Percentiles rank a stretch among this genome's conserved stretches.
These are phyloP conservation scores for Condylostoma magnum DNA, from an alignment of 169 alveolate species.

Conservation along the genomic window DNA sequence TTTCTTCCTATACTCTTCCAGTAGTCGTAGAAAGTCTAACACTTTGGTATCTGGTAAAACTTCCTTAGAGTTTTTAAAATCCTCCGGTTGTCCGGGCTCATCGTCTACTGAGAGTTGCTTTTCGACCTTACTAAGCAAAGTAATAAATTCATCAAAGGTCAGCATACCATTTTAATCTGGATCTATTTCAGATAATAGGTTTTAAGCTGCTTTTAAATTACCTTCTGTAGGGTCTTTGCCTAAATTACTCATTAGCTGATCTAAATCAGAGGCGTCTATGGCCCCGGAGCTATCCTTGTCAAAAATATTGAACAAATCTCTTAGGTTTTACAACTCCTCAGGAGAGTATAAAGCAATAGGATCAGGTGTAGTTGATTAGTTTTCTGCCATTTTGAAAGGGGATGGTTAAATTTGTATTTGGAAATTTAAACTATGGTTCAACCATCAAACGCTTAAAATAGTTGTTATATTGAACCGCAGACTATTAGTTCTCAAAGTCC, in stretches of 20 bases:
- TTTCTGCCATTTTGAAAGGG: too few species aligned
- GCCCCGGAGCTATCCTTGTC: conserved; percentile 12
- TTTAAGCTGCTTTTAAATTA: too few species aligned
- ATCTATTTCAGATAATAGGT: conserved; percentile 8
- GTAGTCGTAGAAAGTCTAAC: conserved; percentile 35
- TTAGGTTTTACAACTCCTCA: conserved; percentile 8
- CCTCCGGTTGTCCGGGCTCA: too few species aligned
- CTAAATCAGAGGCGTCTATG: conserved; percentile 9
- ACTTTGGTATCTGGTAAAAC: conserved; percentile 34
- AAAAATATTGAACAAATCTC: conserved; percentile 6
- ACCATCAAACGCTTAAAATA: too few species aligned
- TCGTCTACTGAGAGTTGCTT: conserved; percentile 2
- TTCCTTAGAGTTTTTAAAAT: neutral
- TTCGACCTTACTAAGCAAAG: conserved; percentile 22
- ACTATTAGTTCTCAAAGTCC: too few species aligned
- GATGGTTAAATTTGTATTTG: too few species aligned
- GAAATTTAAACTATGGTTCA: too few species aligned
- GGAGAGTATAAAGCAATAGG: too few species aligned
- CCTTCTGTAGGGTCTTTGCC: conserved; percentile 21
- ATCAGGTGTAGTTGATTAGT: too few species aligned
- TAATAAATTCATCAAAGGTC: conserved; percentile 21
- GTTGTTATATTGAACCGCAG: too few species aligned
- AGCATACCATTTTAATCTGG: conserved; percentile 16
- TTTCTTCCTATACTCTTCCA: conserved; percentile 57
- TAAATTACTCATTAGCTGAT: conserved; percentile 13